phyloP scores from a whole-genome alignment of 148 eudicot genomes.

The Cornus controversa region DNA sequence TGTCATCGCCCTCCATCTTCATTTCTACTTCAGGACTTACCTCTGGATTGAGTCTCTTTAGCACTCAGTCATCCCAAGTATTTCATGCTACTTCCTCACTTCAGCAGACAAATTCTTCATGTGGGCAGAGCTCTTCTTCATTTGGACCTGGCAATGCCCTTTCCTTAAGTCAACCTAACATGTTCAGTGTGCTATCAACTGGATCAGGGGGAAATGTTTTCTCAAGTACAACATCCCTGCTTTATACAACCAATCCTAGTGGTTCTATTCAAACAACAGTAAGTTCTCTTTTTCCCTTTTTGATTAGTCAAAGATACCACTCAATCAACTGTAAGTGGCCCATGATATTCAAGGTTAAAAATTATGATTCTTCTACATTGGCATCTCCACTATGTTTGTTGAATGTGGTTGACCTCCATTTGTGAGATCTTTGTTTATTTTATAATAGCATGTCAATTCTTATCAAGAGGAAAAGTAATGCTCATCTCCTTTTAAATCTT shows the following conservation, averaged over 20 bases:
- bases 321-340: too few species aligned
- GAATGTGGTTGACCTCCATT: not conserved
- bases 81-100: not conserved
- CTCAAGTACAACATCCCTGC: not conserved
- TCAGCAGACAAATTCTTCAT: not conserved
- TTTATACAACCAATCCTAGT: not conserved
- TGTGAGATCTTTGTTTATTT: not conserved
- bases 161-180: not conserved
- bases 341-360: not conserved
- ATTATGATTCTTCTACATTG: not conserved
- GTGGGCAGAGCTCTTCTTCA: not conserved
- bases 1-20: not conserved
- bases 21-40: not conserved
- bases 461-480: not conserved
- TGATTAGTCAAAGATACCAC: not conserved
- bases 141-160: not conserved
- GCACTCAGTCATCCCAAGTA: constrained; percentile 1
- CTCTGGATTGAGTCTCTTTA: not conserved
- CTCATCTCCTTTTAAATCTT: not conserved
- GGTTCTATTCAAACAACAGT: not conserved
- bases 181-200: not conserved
- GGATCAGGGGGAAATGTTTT: not conserved
- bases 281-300: not conserved
- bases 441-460: too few species aligned
- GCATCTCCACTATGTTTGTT: not conserved